Conservation (phyloP, 495 filamentous ascomycete genomes). For the Elaphomyces granulatus region DNA sequence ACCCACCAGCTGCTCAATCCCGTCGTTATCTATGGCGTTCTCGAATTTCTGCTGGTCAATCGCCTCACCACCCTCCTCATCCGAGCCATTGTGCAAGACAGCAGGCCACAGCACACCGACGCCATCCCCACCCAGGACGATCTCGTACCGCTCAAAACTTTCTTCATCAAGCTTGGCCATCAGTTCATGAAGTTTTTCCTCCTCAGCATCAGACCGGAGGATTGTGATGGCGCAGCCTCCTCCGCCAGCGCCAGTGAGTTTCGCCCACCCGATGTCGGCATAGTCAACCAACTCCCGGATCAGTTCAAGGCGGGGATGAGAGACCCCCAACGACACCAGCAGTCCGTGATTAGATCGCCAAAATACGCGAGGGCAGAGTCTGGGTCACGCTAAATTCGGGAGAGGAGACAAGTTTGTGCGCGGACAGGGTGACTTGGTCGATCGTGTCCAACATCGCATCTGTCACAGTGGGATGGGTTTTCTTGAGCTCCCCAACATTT, state of each 20-base stretch:
- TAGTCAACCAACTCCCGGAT: slow-evolving; percentile 71
- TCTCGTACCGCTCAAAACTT: slow-evolving; percentile 59
- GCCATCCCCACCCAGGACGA: slow-evolving; percentile 70
- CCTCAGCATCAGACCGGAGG: slow-evolving; percentile 36
- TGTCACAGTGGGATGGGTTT: slow-evolving; percentile 47
- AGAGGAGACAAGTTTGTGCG: slow-evolving; percentile 46
- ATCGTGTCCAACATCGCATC: slow-evolving; percentile 57
- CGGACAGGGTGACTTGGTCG: slow-evolving; percentile 54
- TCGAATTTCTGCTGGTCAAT: slow-evolving; percentile 75
- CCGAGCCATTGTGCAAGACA: slow-evolving; percentile 45
- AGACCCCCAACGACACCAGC: slow-evolving; percentile 63
- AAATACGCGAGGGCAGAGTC: slow-evolving; percentile 40
- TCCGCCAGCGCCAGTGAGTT: slow-evolving; percentile 74
- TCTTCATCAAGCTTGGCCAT: slow-evolving; percentile 49
- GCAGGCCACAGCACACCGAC: slow-evolving; percentile 77
- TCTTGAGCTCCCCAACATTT: slow-evolving; percentile 56
- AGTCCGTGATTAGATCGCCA: slow-evolving; percentile 78
- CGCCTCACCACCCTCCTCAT: slow-evolving; percentile 53
- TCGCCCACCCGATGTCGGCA: slow-evolving; percentile 69
- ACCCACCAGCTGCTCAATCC: slow-evolving; percentile 56
- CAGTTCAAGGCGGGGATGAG: slow-evolving; percentile 69
- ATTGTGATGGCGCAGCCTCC: slow-evolving; percentile 77
- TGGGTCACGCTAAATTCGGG: slow-evolving; percentile 43
- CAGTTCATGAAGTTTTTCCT: slow-evolving; percentile 23
- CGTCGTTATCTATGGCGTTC: slow-evolving; percentile 55